These are phyloP conservation scores for Trametes cinnabarina DNA, from an alignment of 768 basidiomycete genomes.

Conservation along the genomic window DNA sequence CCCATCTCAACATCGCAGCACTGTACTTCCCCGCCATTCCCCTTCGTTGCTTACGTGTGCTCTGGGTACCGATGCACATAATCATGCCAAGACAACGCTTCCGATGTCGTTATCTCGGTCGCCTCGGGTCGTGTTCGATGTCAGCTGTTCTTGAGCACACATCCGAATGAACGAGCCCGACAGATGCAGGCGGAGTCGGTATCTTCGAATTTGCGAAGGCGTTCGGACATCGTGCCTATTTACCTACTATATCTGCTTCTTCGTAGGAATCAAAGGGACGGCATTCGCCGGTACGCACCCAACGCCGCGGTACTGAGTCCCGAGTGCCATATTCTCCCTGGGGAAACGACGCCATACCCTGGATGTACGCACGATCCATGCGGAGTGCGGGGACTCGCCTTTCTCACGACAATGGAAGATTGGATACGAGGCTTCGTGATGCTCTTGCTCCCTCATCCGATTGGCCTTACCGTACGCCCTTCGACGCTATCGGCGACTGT, in stretches of 20 bases:
- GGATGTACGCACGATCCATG: constrained; percentile 4
- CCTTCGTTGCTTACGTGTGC: too few relatives aligned
- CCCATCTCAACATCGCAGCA: too few relatives aligned
- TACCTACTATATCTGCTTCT: constrained; percentile 14
- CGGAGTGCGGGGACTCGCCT: background rate
- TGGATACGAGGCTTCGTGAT: constrained; percentile 18
- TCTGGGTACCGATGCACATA: too few relatives aligned
- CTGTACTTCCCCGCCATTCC: too few relatives aligned
- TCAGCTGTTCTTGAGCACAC: background rate
- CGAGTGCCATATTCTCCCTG: constrained; percentile 9
- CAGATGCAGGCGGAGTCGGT: background rate
- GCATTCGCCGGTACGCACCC: constrained; percentile 7
- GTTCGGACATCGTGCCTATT: constrained; percentile 16
- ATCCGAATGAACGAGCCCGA: background rate
- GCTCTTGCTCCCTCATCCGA: constrained; percentile 18
- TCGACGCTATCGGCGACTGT: constrained; percentile 14
- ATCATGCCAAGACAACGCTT: too few relatives aligned
- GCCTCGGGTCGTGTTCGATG: background rate
- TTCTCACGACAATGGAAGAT: constrained; percentile 15
- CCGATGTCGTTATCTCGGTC: too few relatives aligned
- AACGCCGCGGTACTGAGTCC: constrained; percentile 10
- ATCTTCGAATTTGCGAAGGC: constrained; percentile 7
- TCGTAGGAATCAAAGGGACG: constrained; percentile 12
- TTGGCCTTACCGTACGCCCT: constrained; percentile 10
- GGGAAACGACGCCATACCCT: background rate